A percentile compares a stretch with the other conserved stretches of the same genome.
Conservation (phyloP, 2,329 filamentous ascomycete genomes). For the Ramularia endophylla region DNA sequence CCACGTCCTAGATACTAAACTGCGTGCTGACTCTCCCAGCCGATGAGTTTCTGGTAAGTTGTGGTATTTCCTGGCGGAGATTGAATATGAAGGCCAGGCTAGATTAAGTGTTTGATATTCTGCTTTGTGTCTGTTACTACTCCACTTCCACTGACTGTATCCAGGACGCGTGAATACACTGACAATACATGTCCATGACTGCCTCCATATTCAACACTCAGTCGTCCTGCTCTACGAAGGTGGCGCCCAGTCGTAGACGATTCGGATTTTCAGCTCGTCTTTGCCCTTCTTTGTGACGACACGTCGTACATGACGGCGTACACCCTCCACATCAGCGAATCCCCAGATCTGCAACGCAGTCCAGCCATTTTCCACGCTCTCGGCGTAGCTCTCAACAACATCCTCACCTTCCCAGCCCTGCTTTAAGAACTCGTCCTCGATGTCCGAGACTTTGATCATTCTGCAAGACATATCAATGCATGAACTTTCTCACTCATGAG, state of each 20-base stretch:
- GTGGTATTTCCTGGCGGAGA: too few relatives aligned
- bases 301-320: slow-evolving; percentile 35
- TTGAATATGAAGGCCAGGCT: too few relatives aligned
- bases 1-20: too few relatives aligned
- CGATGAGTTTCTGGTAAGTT: too few relatives aligned
- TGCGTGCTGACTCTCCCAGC: too few relatives aligned
- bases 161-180: too few relatives aligned
- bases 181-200: too few relatives aligned
- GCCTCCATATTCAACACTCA: too few relatives aligned
- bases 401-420: slow-evolving; percentile 49
- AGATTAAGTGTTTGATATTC: too few relatives aligned
- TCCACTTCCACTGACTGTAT: too few relatives aligned
- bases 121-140: too few relatives aligned
- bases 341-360: slow-evolving; percentile 50
- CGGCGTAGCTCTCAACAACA: slow-evolving; percentile 46
- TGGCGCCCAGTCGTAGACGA: slow-evolving; percentile 39
- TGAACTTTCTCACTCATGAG: background rate
- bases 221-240: too few relatives aligned
- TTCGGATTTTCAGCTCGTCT: slow-evolving; percentile 33
- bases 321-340: slow-evolving; percentile 38
- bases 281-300: slow-evolving; percentile 35
- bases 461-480: background rate
- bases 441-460: slow-evolving; percentile 33
- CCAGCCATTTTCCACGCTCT: slow-evolving; percentile 47
- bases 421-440: slow-evolving; percentile 44